Conservation (phyloP, 2,329 filamentous ascomycete genomes). For the Aspergillus hortae region DNA sequence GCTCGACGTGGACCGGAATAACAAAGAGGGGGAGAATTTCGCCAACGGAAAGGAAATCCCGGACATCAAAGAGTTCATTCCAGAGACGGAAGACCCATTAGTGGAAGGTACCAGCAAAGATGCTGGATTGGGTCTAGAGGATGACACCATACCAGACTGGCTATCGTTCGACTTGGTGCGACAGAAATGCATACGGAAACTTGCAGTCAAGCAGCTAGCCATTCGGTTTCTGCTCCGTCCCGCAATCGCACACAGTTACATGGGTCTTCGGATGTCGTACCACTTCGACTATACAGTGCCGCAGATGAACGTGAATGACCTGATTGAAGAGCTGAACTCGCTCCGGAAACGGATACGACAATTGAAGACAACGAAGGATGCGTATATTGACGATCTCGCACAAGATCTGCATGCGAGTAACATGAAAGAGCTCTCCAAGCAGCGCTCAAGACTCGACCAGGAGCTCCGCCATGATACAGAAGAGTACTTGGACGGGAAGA, state of each 20-base stretch:
- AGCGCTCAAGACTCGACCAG: conserved; percentile 22
- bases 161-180: conserved; percentile 26
- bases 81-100: conserved; percentile 3
- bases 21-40: background rate
- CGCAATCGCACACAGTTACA: conserved; percentile 37
- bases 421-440: conserved; percentile 12
- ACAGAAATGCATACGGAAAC: conserved; percentile 36
- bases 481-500: conserved; percentile 23
- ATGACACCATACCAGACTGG: conserved; percentile 26
- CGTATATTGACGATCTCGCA: conserved; percentile 31
- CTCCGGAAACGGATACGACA: conserved; percentile 28
- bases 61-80: background rate
- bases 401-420: conserved; percentile 21
- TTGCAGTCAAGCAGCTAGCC: conserved; percentile 38
- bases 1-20: background rate
- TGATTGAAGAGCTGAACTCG: conserved; percentile 33
- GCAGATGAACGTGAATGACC: conserved; percentile 26
- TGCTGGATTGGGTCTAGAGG: conserved; percentile 11
- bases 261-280: conserved; percentile 31
- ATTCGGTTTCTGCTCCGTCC: conserved; percentile 39
- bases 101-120: conserved; percentile 15
- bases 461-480: conserved; percentile 28
- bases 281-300: conserved; percentile 25
- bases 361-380: conserved; percentile 23
- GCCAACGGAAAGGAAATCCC: background rate